phyloP scores from a whole-genome alignment of 2,329 filamentous ascomycete genomes.

The Fusarium marasasianum region DNA sequence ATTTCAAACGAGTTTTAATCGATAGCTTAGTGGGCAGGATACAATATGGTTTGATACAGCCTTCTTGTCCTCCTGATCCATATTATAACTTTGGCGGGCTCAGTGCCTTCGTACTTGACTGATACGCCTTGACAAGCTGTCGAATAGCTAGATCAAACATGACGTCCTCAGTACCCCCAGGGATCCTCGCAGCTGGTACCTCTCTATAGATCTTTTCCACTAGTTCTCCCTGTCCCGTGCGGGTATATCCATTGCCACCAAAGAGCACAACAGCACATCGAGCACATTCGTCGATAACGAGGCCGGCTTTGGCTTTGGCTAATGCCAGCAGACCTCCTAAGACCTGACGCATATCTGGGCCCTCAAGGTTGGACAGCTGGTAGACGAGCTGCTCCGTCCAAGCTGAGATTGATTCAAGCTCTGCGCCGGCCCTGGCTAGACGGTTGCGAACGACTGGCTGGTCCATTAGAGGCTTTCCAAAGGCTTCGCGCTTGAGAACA shows the following conservation, averaged over 20 bases:
- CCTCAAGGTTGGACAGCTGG: neutral
- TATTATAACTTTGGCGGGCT: neutral
- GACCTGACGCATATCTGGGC: neutral
- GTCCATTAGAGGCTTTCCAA: neutral
- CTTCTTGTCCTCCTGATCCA: neutral
- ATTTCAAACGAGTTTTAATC: accelerated
- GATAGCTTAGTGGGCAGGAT: neutral
- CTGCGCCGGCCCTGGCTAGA: neutral
- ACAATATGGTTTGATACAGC: neutral
- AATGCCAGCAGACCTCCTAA: neutral
- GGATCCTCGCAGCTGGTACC: neutral
- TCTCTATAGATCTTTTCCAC: neutral
- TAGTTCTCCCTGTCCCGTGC: neutral
- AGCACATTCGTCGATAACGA: neutral
- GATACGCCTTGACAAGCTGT: neutral
- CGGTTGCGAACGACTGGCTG: neutral
- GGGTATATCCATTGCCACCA: neutral
- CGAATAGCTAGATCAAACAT: neutral
- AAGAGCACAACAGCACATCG: neutral
- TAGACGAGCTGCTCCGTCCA: neutral
- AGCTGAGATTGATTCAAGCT: neutral
- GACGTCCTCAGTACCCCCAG: neutral
- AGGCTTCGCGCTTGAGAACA: neutral
- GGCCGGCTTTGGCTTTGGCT: neutral
- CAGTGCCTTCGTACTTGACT: neutral